Conservation (phyloP, 371 early-diverging fungal species). For the Actinomucor elegans region DNA sequence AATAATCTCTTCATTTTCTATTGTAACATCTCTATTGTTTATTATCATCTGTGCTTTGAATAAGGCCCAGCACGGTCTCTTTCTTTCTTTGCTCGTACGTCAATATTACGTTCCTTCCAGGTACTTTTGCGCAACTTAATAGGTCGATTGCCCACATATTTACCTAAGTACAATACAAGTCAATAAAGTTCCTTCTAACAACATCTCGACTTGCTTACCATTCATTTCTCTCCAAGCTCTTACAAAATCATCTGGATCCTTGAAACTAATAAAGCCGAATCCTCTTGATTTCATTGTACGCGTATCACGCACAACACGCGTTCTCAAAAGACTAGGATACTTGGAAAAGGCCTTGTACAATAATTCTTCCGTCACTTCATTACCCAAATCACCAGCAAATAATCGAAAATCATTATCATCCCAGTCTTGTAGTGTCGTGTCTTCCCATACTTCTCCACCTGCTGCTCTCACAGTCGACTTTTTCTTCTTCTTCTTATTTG, state of each 20-base stretch:
- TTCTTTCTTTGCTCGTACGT: conserved; percentile 53
- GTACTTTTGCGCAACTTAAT: conserved; percentile 92
- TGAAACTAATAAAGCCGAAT: conserved; percentile 83
- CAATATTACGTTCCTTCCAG: conserved; percentile 91
- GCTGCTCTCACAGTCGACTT: conserved; percentile 75
- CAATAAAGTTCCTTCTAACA: neutral
- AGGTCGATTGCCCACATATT: conserved; percentile 94
- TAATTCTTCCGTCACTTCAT: conserved; percentile 85
- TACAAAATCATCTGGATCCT: conserved; percentile 81
- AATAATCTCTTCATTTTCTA: conserved; percentile 4
- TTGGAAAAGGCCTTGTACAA: conserved; percentile 76
- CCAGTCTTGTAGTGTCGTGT: conserved; percentile 88
- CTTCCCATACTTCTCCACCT: conserved; percentile 96
- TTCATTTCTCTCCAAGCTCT: conserved; percentile 89
- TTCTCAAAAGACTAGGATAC: conserved; percentile 75
- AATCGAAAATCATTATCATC: conserved; percentile 85
- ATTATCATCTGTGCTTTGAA: conserved; percentile 28
- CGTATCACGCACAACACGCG: conserved; percentile 79
- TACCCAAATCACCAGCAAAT: conserved; percentile 88
- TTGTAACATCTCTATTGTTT: neutral
- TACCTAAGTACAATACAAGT: conserved; percentile 69
- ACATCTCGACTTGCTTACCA: conserved; percentile 66
- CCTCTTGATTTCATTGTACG: conserved; percentile 80
- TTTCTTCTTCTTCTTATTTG: conserved; percentile 44
- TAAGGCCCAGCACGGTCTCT: conserved; percentile 49